A percentile compares a stretch with the other conserved stretches of the same genome.
These are phyloP conservation scores for Tricholoma matsutake DNA, from an alignment of 768 basidiomycete genomes.

Conservation along the genomic window DNA sequence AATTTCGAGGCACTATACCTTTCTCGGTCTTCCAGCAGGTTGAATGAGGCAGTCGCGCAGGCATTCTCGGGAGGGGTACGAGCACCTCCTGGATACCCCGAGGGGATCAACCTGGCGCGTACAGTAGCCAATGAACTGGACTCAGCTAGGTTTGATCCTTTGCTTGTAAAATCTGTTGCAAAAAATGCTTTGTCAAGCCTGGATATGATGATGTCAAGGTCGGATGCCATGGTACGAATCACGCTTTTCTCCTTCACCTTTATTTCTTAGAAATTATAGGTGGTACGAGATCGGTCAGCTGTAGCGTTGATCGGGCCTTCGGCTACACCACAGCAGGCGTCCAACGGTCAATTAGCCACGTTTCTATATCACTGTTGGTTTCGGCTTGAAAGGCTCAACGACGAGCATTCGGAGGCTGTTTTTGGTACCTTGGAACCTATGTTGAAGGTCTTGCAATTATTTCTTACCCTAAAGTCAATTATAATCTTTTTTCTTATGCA, in stretches of 20 bases:
- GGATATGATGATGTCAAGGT: constrained; percentile 60
- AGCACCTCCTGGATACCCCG: constrained; percentile 66
- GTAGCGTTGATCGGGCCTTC: constrained; percentile 70
- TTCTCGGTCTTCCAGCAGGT: constrained; percentile 73
- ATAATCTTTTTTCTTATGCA: constrained; percentile 21
- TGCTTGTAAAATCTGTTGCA: constrained; percentile 78
- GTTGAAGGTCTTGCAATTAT: constrained; percentile 48
- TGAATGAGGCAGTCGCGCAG: constrained; percentile 80
- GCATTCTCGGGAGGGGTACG: constrained; percentile 73
- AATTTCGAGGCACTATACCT: constrained; percentile 89
- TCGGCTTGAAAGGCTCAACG: constrained; percentile 60
- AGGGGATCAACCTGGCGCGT: constrained; percentile 76
- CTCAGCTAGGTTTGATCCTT: constrained; percentile 87
- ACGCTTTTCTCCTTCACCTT: background rate
- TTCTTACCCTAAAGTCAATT: background rate
- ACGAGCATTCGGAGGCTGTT: constrained; percentile 65
- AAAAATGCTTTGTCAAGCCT: constrained; percentile 66
- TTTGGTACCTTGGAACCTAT: constrained; percentile 50
- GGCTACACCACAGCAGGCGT: constrained; percentile 73
- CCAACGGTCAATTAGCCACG: constrained; percentile 76
- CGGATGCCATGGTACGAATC: constrained; percentile 65
- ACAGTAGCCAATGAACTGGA: constrained; percentile 89
- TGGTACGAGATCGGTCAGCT: constrained; percentile 75
- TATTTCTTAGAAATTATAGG: constrained; percentile 37
- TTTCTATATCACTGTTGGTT: constrained; percentile 77